These are phyloP conservation scores for Ceratocystis cacaofunesta DNA, from an alignment of 2,329 filamentous ascomycete genomes.

Conservation along the genomic window DNA sequence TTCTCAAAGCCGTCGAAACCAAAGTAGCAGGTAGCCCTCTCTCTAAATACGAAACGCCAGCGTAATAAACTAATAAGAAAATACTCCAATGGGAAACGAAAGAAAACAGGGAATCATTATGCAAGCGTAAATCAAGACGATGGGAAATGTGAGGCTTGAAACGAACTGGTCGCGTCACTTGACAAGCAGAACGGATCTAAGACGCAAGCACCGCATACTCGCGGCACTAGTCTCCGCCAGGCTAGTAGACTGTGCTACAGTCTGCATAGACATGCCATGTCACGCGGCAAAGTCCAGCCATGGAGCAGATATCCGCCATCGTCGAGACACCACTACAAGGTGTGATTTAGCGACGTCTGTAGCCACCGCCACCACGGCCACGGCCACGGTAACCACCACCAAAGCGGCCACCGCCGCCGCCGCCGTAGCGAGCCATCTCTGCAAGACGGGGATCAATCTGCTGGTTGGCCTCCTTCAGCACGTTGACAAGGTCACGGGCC, in stretches of 20 bases:
- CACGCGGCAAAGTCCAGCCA: conserved; percentile 13
- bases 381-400: conserved; percentile 59
- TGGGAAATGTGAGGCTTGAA: background rate
- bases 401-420: conserved; percentile 62
- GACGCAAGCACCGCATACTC: background rate
- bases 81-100: conserved; percentile 1
- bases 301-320: background rate
- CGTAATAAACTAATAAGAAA: conserved; percentile 10
- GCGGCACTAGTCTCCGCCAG: background rate
- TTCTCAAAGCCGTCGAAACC: background rate
- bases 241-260: conserved; percentile 21
- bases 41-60: conserved; percentile 16
- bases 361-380: conserved; percentile 34
- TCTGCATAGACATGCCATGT: conserved; percentile 31
- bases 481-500: conserved; percentile 87
- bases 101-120: conserved; percentile 13
- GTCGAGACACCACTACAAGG: background rate
- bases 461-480: conserved; percentile 94
- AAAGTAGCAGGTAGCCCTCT: conserved; percentile 6
- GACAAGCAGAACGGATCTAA: conserved; percentile 25
- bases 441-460: conserved; percentile 88
- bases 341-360: conserved; percentile 24
- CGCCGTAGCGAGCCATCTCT: conserved; percentile 89
- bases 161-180: conserved; percentile 38
- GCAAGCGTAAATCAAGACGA: conserved; percentile 7